Evolutionary conservation across 1,284 basidiomycete species (phyloP).

Genomic region (Melanopsichium pennsylvanicum): DNA sequence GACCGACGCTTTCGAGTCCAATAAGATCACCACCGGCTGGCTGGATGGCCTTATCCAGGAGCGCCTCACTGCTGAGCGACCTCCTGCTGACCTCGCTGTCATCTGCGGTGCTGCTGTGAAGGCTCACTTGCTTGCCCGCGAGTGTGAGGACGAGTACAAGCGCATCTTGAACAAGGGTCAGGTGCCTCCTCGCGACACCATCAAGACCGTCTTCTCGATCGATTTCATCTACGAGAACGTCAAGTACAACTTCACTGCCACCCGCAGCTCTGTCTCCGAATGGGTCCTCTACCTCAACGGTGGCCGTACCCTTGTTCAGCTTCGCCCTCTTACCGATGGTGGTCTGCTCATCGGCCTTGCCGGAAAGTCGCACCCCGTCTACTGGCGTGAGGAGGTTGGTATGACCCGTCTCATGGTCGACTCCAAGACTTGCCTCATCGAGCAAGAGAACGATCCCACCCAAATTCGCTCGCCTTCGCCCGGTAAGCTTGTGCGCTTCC

Average conservation of each 20-base stretch:
- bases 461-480: constrained; percentile 95
- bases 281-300: constrained; percentile 98
- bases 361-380: constrained; percentile 94
- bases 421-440: constrained; percentile 95
- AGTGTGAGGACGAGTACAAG: constrained; percentile 91
- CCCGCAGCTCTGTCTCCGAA: constrained; percentile 83
- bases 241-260: constrained; percentile 94
- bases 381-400: constrained; percentile 97
- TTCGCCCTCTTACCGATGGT: constrained; percentile 86
- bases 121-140: constrained; percentile 87
- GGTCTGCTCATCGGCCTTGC: constrained; percentile 90
- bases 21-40: constrained; percentile 98
- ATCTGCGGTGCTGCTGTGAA: constrained; percentile 94
- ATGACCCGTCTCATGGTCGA: constrained; percentile 81
- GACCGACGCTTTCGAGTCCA: constrained; percentile 93
- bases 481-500: constrained; percentile 92
- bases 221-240: constrained; percentile 94
- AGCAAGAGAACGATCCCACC: constrained; percentile 99
- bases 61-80: constrained; percentile 95
- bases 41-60: constrained; percentile 93
- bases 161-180: constrained; percentile 96
- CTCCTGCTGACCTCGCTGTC: constrained; percentile 88
- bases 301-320: constrained; percentile 68
- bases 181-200: constrained; percentile 89
- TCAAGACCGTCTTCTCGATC: constrained; percentile 95